A percentile compares a stretch with the other conserved stretches of the same genome.
Conservation (phyloP, 768 basidiomycete species). For the Boletus vinaceobasis region DNA sequence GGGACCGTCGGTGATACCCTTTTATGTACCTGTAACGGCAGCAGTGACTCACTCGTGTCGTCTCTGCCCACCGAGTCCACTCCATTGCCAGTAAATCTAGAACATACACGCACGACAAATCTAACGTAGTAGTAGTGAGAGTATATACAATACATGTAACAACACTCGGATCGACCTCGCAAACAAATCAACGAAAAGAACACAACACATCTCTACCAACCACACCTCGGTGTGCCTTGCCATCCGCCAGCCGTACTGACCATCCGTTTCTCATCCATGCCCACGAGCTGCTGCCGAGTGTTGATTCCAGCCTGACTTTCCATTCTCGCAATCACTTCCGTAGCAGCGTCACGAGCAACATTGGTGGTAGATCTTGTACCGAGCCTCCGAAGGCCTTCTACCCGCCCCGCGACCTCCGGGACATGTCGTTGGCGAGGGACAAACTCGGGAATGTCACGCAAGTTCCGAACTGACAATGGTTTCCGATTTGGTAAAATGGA, state of each 20-base stretch:
- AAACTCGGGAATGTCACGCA: conserved; percentile 25
- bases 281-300: conserved; percentile 1
- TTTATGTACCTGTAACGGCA: neutral
- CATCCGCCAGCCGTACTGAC: neutral
- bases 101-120: conserved; percentile 6
- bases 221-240: conserved; percentile 6
- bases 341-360: conserved; percentile 15
- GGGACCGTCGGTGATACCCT: neutral
- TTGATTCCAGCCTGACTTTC: conserved; percentile 15
- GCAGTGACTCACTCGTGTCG: too few relatives aligned
- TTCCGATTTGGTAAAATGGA: neutral
- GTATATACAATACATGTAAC: too few relatives aligned
- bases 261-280: conserved; percentile 2
- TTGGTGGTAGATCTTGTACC: neutral
- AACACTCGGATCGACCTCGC: too few relatives aligned
- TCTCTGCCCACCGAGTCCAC: too few relatives aligned
- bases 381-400: neutral
- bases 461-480: conserved; percentile 2
- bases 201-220: neutral
- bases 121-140: neutral
- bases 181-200: conserved; percentile 19
- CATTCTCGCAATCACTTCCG: conserved; percentile 22
- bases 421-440: conserved; percentile 19
- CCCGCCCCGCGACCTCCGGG: neutral
- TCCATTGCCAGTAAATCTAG: neutral